Evolutionary conservation across 2,329 filamentous ascomycete species (phyloP), one percentile per base, ranked within the genome.

Genomic region (Phyllosticta citriasiana): DNA sequence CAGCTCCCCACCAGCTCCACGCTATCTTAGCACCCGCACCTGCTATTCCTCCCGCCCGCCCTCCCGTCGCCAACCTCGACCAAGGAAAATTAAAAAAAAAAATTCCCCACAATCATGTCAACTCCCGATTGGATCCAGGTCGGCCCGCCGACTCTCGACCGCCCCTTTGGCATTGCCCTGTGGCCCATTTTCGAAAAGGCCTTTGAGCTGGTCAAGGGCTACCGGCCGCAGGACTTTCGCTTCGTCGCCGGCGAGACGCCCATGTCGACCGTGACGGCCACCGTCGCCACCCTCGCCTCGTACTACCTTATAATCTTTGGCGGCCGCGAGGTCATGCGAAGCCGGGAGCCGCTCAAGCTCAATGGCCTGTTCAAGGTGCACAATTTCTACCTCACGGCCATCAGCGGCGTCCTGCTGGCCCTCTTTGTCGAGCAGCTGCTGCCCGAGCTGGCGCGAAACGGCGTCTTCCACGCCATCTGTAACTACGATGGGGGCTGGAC

Each of bases 231-330:
- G 67, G 86, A 97, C 65, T 97, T 97, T 79, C 79, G 83, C 66
- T 97, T 97, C 77, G 81, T 86, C 63, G 82, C 86, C 53, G 90
- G 90, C 70, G 79, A 85, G 75, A 97, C 92, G 30, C 89, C 91
- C 64, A 88, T 97, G 83, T 96, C 92, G 60, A 97, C 92, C 3
- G 80, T 97, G 70, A 88, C 88, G 76, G 86, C 89, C 77, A 93
- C 90, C 57, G 84, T 85, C 63, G 84, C 88, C 68, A 88, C 91
- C 73, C 87, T 97, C 69, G 79, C 91, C 71, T 79, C 89, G 73
- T 99, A 97, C 86, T 97, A 97, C 77, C 78, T 88, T 67, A 80
- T 96, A 78, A 94, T 97, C 71, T 95, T 97, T 67, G 92, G 92
- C 65, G 94, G 93, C 63, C 85, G 93, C 66, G 90, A 95, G 77